A percentile compares a stretch with the other conserved stretches of the same genome.
Conservation (phyloP, 345 rosid species). For the Corchorus olitorius region DNA sequence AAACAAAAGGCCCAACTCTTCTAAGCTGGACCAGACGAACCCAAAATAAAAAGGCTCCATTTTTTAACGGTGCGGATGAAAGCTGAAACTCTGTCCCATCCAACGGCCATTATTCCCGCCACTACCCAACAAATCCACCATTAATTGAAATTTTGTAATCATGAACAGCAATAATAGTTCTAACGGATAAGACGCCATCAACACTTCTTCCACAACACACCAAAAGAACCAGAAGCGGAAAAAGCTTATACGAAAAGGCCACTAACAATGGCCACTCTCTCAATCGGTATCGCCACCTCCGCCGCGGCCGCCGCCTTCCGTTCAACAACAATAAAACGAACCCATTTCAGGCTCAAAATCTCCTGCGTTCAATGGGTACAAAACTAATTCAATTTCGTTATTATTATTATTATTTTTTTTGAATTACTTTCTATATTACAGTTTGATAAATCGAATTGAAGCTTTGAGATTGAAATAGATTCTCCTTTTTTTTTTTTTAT, state of each 20-base stretch:
- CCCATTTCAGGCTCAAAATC: slow-evolving; percentile 32
- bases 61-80: not conserved
- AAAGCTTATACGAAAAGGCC: not conserved
- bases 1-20: not conserved
- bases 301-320: slow-evolving; percentile 29
- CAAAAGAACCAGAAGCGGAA: slow-evolving; percentile 15
- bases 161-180: not conserved
- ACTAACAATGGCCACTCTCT: slow-evolving; percentile 56
- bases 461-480: not conserved
- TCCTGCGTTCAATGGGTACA: slow-evolving; percentile 77
- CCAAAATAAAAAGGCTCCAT: not conserved
- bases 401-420: not conserved
- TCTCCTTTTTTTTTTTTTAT: not conserved
- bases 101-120: not conserved
- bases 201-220: not conserved
- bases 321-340: slow-evolving; percentile 24
- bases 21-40: not conserved
- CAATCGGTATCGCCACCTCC: slow-evolving; percentile 46
- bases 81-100: not conserved
- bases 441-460: not conserved
- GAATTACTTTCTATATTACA: not conserved
- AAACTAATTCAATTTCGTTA: not conserved
- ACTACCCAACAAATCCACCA: not conserved
- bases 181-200: slow-evolving; percentile 11
- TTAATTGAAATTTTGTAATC: not conserved